Evolutionary conservation across 352 stramenopile species (phyloP).

Genomic region (Phytopythium ostracodes): DNA sequence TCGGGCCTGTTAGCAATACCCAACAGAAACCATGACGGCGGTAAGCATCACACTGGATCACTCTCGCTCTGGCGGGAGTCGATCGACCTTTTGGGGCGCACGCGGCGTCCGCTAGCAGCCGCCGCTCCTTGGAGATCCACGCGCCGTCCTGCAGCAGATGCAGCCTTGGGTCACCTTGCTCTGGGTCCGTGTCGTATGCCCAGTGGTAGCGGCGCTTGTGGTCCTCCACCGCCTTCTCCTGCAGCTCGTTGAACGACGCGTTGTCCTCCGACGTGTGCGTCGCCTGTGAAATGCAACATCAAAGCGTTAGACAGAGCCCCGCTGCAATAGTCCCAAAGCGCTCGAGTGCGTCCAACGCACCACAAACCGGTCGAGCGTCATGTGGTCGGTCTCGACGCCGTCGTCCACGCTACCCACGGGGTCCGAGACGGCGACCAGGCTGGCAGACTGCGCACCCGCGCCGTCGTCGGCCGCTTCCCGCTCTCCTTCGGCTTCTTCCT

Average conservation of each 20-base stretch:
- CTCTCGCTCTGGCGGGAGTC: no score
- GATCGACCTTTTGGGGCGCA: slow-evolving; percentile 46
- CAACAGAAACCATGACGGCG: no score
- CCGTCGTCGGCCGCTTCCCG: slow-evolving; percentile 1
- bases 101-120: slow-evolving; percentile 51
- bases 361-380: slow-evolving; percentile 76
- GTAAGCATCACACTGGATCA: not conserved
- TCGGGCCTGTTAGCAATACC: slow-evolving; percentile 22
- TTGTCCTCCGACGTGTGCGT: slow-evolving; percentile 87
- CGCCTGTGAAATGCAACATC: slow-evolving; percentile 20
- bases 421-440: not conserved
- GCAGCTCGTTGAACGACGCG: slow-evolving; percentile 66
- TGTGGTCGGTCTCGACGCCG: slow-evolving; percentile 8
- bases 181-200: slow-evolving; percentile 57
- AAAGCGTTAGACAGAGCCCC: not conserved
- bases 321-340: not conserved
- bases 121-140: slow-evolving; percentile 68
- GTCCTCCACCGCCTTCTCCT: slow-evolving; percentile 63
- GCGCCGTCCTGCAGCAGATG: slow-evolving; percentile 65
- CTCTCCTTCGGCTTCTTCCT: slow-evolving; percentile 4
- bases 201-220: slow-evolving; percentile 75
- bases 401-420: not conserved
- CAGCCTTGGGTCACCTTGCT: slow-evolving; percentile 56
- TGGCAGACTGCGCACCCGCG: not conserved
- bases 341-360: slow-evolving; percentile 12